Percentiles rank a stretch among this genome's conserved stretches.
Conservation (phyloP, 1,139 yeast genomes). For the Magnusiomyces magnusii region DNA sequence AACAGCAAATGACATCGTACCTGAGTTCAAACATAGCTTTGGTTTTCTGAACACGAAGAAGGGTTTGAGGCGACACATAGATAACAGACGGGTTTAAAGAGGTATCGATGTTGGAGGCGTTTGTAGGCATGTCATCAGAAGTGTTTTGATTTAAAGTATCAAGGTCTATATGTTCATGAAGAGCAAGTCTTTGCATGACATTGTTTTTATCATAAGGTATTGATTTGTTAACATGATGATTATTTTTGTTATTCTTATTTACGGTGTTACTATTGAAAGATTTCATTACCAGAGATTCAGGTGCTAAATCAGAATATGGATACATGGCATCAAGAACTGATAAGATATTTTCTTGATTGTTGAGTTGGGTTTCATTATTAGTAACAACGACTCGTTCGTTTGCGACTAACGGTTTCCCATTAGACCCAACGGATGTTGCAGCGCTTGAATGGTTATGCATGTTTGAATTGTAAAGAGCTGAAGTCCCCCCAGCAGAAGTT, state of each 20-base stretch:
- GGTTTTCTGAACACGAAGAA: constrained; percentile 2
- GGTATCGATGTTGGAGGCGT: background rate
- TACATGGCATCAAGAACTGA: background rate
- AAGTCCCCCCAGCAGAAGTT: constrained; percentile 1
- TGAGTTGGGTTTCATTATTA: background rate
- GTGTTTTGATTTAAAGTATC: background rate
- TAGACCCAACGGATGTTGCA: background rate
- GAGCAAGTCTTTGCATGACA: background rate
- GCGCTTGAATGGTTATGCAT: background rate
- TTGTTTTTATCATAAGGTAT: background rate
- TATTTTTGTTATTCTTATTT: no score
- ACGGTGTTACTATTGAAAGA: background rate
- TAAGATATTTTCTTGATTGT: background rate
- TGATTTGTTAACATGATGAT: background rate
- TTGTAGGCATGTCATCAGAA: background rate
- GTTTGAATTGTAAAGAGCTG: constrained; percentile 1
- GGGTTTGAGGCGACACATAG: constrained; percentile 2
- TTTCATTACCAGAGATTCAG: background rate
- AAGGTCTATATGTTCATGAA: background rate
- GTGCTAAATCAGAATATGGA: background rate
- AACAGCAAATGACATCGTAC: background rate
- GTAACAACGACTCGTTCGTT: background rate
- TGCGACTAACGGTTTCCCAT: background rate
- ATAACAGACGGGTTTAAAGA: background rate
- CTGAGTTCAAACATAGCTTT: constrained; percentile 3